Evolutionary conservation across 1,284 basidiomycete species (phyloP).

Genomic region (Malassezia vespertilionis): DNA sequence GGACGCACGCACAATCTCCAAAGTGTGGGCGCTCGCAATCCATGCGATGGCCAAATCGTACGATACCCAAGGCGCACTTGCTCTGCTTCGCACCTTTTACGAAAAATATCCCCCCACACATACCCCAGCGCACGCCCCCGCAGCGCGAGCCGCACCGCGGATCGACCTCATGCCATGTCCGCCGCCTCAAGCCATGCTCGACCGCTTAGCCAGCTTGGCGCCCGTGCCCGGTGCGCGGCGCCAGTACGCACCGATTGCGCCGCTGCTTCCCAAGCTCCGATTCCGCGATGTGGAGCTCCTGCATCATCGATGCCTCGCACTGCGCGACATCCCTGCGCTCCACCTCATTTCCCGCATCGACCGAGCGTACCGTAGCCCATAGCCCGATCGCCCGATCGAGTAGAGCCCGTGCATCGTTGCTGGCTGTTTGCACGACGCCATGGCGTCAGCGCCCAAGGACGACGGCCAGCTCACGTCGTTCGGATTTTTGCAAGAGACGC

Average conservation of each 20-base stretch:
- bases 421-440: neutral
- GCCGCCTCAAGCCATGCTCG: conserved; percentile 1
- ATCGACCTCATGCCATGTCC: conserved; percentile 11
- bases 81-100: conserved; percentile 4
- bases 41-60: conserved; percentile 22
- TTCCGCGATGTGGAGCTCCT: conserved; percentile 32
- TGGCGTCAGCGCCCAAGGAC: neutral
- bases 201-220: neutral
- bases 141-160: neutral
- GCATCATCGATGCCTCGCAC: conserved; percentile 30
- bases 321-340: conserved; percentile 7
- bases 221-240: neutral
- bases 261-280: conserved; percentile 14
- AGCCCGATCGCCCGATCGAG: neutral
- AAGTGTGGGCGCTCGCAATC: conserved; percentile 25
- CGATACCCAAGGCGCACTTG: conserved; percentile 1
- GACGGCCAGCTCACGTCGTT: conserved; percentile 20
- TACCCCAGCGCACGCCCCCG: neutral
- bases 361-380: conserved; percentile 11
- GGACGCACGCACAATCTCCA: conserved; percentile 17
- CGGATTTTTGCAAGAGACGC: conserved; percentile 32
- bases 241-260: neutral
- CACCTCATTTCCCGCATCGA: conserved; percentile 15
- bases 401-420: neutral
- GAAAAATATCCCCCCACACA: conserved; percentile 5